Conservation (phyloP, 805 yeast genomes). For the Candida insectalens region DNA sequence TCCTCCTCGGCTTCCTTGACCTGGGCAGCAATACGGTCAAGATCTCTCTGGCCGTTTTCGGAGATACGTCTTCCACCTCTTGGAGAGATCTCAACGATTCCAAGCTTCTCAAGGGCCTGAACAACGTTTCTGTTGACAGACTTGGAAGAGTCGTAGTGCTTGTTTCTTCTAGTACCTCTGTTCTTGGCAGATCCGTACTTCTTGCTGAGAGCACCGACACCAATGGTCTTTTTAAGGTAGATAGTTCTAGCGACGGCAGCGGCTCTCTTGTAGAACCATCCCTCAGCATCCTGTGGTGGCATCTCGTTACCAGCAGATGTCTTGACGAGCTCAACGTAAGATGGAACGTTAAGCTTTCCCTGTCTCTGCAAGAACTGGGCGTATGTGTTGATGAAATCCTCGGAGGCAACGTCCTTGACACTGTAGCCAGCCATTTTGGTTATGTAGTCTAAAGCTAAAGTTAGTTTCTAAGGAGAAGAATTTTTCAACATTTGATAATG, state of each 20-base stretch:
- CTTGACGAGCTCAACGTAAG: constrained; percentile 99
- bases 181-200: constrained; percentile 98
- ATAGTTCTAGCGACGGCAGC: constrained; percentile 99
- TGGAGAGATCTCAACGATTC: constrained; percentile 91
- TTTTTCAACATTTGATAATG: constrained; percentile 11
- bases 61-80: constrained; percentile 99
- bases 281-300: constrained; percentile 99
- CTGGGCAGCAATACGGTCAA: constrained; percentile 99
- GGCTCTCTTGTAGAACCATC: constrained; percentile 99
- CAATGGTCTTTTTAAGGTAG: constrained; percentile 98
- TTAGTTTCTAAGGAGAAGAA: background rate
- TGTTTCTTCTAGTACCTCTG: constrained; percentile 99
- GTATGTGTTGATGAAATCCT: constrained; percentile 98
- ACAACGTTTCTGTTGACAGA: constrained; percentile 97
- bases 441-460: constrained; percentile 15
- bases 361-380: constrained; percentile 99
- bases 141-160: constrained; percentile 98
- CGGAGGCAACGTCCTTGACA: constrained; percentile 99
- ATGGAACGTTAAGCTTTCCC: constrained; percentile 99
- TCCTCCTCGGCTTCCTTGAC: constrained; percentile 87
- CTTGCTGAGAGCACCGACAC: constrained; percentile 99
- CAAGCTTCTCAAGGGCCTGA: constrained; percentile 97
- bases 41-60: constrained; percentile 99
- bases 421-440: background rate
- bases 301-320: constrained; percentile 98